Evolutionary conservation across 345 rosid genomes (phyloP).

Genomic region (Eucalyptus curtisii): DNA sequence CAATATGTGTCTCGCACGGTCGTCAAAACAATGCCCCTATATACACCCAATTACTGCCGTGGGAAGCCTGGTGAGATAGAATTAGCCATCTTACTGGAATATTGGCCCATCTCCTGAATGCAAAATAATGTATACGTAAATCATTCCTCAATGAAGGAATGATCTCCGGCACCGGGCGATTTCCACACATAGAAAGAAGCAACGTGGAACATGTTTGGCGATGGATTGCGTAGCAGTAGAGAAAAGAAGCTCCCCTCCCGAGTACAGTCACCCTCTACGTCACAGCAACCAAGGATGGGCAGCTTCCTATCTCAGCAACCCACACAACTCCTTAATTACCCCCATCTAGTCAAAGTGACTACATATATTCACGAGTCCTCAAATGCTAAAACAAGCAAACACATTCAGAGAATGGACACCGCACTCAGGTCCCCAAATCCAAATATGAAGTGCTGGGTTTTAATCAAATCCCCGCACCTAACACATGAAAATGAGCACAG

Average conservation of each 20-base stretch:
- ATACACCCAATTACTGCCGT: not conserved
- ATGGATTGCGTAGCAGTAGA: not conserved
- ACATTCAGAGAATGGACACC: not conserved
- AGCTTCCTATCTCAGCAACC: not conserved
- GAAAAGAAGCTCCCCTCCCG: not conserved
- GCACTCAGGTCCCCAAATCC: not conserved
- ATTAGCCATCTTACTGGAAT: not conserved
- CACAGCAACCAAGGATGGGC: not conserved
- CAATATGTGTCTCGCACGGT: not conserved
- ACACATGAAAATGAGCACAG: not conserved
- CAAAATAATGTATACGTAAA: not conserved
- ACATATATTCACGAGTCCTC: not conserved
- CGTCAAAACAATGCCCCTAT: not conserved
- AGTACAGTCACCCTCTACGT: not conserved
- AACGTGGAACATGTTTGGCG: not conserved
- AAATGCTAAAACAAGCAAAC: not conserved
- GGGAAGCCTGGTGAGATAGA: not conserved
- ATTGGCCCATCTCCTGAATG: not conserved
- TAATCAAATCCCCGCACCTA: not conserved
- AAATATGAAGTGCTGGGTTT: not conserved
- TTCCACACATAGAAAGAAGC: not conserved
- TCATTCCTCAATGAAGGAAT: not conserved
- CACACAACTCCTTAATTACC: not conserved
- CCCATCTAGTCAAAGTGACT: not conserved
- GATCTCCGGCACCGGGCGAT: not conserved